These are phyloP conservation scores for Teratosphaeria destructans DNA, from an alignment of 2,329 filamentous ascomycete genomes.

Conservation along the genomic window DNA sequence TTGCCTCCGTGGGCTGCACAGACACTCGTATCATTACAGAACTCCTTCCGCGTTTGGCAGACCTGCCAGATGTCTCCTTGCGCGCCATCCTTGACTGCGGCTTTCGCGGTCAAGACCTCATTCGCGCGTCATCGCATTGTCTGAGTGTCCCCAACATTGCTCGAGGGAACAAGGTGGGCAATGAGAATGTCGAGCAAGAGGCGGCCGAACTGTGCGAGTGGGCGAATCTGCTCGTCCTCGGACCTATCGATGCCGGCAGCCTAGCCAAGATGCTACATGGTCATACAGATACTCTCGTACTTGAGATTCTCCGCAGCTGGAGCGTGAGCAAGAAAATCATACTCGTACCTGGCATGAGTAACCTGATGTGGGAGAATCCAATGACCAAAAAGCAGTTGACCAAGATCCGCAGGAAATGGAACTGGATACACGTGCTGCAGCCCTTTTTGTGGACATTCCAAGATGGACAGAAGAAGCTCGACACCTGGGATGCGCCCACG, in stretches of 20 bases:
- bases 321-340: conserved; percentile 76
- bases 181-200: conserved; percentile 27
- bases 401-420: conserved; percentile 75
- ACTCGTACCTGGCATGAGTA: conserved; percentile 80
- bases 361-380: conserved; percentile 80
- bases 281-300: conserved; percentile 66
- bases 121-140: conserved; percentile 22
- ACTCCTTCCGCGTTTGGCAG: conserved; percentile 22
- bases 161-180: conserved; percentile 10
- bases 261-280: conserved; percentile 82
- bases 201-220: conserved; percentile 66
- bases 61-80: conserved; percentile 24
- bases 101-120: conserved; percentile 24
- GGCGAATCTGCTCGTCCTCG: conserved; percentile 77
- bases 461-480: conserved; percentile 36
- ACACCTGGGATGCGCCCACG: conserved; percentile 46
- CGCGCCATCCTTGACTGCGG: conserved; percentile 25
- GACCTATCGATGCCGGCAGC: conserved; percentile 74
- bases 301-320: conserved; percentile 78
- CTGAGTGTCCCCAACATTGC: conserved; percentile 22
- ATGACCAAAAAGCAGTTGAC: conserved; percentile 78
- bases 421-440: conserved; percentile 71
- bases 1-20: conserved; percentile 26
- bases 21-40: conserved; percentile 21
- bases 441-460: conserved; percentile 78